phyloP scores from a whole-genome alignment of 495 filamentous ascomycete species.

The Daldinia grandis region DNA sequence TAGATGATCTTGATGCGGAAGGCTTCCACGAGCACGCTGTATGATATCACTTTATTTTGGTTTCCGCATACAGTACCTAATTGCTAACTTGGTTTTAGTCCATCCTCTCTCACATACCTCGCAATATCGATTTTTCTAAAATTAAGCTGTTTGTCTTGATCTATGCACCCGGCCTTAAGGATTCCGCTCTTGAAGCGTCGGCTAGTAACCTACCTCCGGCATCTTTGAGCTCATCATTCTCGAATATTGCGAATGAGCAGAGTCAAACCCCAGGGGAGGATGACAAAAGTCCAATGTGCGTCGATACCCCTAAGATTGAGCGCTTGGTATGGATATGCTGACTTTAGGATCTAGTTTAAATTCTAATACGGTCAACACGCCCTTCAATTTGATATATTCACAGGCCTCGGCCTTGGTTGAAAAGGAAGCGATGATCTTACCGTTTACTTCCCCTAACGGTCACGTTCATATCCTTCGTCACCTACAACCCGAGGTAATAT shows the following conservation, averaged over 20 bases:
- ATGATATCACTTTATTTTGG: conserved; percentile 48
- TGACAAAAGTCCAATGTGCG: conserved; percentile 62
- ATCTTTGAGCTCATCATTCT: conserved; percentile 86
- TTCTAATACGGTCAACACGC: conserved; percentile 55
- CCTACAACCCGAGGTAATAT: conserved; percentile 81
- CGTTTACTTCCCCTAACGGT: conserved; percentile 80
- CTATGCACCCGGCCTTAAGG: conserved; percentile 82
- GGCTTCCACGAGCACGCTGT: conserved; percentile 81
- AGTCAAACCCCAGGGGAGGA: conserved; percentile 73
- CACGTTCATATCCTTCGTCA: conserved; percentile 86
- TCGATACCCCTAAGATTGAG: conserved; percentile 4
- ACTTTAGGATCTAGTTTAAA: conserved; percentile 40
- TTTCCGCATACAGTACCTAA: background rate
- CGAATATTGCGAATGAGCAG: conserved; percentile 82
- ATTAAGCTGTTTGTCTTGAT: conserved; percentile 85
- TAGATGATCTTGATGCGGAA: conserved; percentile 67
- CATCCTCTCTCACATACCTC: conserved; percentile 86
- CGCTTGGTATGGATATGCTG: conserved; percentile 21
- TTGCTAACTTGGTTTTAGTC: conserved; percentile 64
- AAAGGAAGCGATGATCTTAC: conserved; percentile 84
- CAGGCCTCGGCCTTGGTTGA: conserved; percentile 80
- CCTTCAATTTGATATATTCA: conserved; percentile 78
- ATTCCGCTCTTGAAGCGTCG: conserved; percentile 59
- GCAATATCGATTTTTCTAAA: conserved; percentile 70
- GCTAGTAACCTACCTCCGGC: conserved; percentile 59